Evolutionary conservation across 306 rosid species (phyloP).

Genomic region (Sesbania bispinosa): DNA sequence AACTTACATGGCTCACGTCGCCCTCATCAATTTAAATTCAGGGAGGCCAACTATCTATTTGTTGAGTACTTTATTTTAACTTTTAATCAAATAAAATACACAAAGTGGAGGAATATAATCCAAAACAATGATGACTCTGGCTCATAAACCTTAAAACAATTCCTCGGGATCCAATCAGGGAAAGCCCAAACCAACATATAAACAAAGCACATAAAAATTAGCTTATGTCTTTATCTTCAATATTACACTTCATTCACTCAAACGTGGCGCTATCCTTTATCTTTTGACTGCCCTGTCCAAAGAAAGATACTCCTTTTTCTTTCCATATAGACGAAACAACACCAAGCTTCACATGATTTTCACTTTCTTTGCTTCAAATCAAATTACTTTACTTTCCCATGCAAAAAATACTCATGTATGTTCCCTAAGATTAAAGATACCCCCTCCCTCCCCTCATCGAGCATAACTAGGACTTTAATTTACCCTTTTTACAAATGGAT

Average conservation of each 20-base stretch:
- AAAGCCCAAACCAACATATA: constrained; percentile 41
- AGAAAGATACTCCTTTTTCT: constrained; percentile 61
- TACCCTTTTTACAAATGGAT: constrained; percentile 59
- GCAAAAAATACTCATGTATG: constrained; percentile 38
- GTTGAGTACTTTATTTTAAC: too few species aligned
- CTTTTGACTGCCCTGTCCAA: constrained; percentile 73
- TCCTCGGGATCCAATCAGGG: constrained; percentile 28
- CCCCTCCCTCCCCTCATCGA: constrained; percentile 28
- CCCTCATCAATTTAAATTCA: too few species aligned
- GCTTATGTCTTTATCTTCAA: constrained; percentile 36
- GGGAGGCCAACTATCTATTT: too few species aligned
- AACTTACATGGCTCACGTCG: too few species aligned
- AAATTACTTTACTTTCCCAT: constrained; percentile 44
- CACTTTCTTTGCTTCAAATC: constrained; percentile 45
- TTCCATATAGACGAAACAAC: constrained; percentile 33
- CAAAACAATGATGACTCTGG: constrained; percentile 43
- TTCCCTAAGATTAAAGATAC: constrained; percentile 33
- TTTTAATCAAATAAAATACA: neutral
- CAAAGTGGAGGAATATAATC: constrained; percentile 29
- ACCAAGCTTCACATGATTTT: constrained; percentile 47
- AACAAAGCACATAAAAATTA: constrained; percentile 31
- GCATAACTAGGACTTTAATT: constrained; percentile 44
- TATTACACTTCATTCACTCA: constrained; percentile 40
- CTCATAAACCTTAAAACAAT: constrained; percentile 27
- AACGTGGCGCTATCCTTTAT: constrained; percentile 22